Evolutionary conservation across 73 alveolate species (phyloP).

Genomic region (Stentor coeruleus): DNA sequence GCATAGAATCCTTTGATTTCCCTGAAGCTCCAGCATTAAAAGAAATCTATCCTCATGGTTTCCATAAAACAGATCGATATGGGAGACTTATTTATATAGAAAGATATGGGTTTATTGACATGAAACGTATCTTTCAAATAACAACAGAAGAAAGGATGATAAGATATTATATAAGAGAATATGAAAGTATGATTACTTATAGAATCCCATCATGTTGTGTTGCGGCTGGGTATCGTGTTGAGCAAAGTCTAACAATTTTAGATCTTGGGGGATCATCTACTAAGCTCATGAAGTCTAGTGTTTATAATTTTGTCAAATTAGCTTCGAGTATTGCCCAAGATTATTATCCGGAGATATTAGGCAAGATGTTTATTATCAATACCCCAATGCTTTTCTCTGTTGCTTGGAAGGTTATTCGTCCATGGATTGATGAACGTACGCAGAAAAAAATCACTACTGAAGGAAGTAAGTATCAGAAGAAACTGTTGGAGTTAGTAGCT

Average conservation of each 20-base stretch:
- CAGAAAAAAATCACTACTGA: conserved; percentile 52
- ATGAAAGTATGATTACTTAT: conserved; percentile 56
- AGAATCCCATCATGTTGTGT: conserved; percentile 69
- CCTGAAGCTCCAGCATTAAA: conserved; percentile 36
- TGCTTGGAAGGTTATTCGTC: conserved; percentile 67
- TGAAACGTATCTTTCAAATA: conserved; percentile 45
- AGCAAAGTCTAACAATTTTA: conserved; percentile 46
- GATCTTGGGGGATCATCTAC: conserved; percentile 64
- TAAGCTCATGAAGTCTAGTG: conserved; percentile 51
- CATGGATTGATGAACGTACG: conserved; percentile 66
- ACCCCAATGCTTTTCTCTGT: conserved; percentile 68
- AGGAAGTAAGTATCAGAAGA: conserved; percentile 57
- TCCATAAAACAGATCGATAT: conserved; percentile 56
- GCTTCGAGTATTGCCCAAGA: conserved; percentile 70
- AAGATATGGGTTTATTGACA: conserved; percentile 43
- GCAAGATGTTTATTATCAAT: conserved; percentile 62
- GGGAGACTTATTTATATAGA: conserved; percentile 80
- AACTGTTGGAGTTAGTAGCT: conserved; percentile 54
- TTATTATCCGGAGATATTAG: conserved; percentile 80
- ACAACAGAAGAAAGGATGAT: conserved; percentile 59
- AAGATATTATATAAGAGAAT: conserved; percentile 61
- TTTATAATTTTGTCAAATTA: conserved; percentile 43
- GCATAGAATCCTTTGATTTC: conserved; percentile 39
- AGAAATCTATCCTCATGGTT: conserved; percentile 65
- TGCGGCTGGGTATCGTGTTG: conserved; percentile 48